Base-by-base conservation (phyloP, 176 grass and related monocot species). In the Ensete ventricosum region DNA sequence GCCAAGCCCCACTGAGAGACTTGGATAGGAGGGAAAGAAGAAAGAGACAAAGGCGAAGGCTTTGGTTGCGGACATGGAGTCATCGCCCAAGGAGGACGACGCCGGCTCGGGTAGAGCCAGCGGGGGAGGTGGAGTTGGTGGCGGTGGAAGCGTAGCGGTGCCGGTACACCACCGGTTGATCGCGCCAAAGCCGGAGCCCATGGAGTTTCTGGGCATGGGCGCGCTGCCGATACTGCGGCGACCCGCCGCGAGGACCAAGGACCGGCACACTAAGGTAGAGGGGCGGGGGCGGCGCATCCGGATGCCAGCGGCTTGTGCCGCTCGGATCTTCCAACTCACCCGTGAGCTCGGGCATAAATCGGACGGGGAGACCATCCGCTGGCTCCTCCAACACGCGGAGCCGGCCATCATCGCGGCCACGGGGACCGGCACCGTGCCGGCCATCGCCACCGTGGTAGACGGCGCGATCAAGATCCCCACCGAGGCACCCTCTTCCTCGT, bases 261-360 rank as follows among this genome's bases (percentile, higher is more conserved):
- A 96, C 80, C 84, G 92, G 57, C 92, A 96, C 84, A 89, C 80
- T n/a, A 96, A 89, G 80, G 92, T 96, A 2, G 92, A 96, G 84
- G 92, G 92, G 34, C 92, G 92, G 14, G 89, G 89, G 51, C 89
- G 92, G 24, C 87, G 92, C 80, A 96, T 96, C 85, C 89, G 89
- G 67, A 86, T 96, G 89, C 82, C 92, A 14, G 83, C 78, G 43
- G 76, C 87, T 55, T 96, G 92, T 73, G 89, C 89, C 8, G 89
- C 83, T 0, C 72, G 84, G 79, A 84, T 96, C 26, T 81, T 84
- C 20, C 87, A 83, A 72, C 78, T 96, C 27, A 92, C 92, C 17
- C 73, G 80, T 22, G 92, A 96, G 24, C 87, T 96, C 2, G 92
- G 92, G 1, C 92, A 96, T 82, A 96, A 89, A 78, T 86, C 81